Evolutionary conservation across 176 grass and related monocot genomes (phyloP).

Genomic region (Chrysopogon serrulatus): DNA sequence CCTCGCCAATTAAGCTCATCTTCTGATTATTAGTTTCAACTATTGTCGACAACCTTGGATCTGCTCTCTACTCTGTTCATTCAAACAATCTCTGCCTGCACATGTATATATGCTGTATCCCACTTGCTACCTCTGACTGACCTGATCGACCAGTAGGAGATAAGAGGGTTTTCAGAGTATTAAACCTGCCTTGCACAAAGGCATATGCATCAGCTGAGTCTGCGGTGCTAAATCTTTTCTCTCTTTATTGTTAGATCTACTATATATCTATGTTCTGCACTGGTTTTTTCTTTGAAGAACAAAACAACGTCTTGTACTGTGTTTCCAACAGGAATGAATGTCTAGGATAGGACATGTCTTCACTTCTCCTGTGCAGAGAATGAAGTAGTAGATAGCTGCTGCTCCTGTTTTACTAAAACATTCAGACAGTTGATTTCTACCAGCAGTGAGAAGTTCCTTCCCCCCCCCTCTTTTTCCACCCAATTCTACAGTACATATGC

Average conservation of each 20-base stretch:
- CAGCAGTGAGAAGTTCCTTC: not conserved
- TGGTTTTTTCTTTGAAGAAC: not conserved
- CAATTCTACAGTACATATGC: not conserved
- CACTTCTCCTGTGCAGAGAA: not conserved
- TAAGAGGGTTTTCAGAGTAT: not conserved
- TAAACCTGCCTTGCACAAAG: not conserved
- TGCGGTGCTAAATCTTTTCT: not conserved
- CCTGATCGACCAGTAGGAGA: not conserved
- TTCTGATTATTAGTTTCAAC: not conserved
- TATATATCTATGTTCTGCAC: not conserved
- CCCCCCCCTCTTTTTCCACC: too few relatives aligned
- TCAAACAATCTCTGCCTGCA: not conserved
- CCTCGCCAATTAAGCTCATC: not conserved
- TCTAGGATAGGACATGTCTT: slow-evolving; percentile 4
- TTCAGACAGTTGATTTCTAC: not conserved
- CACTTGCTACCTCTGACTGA: not conserved
- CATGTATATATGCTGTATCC: not conserved
- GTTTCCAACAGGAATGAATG: slow-evolving; percentile 14
- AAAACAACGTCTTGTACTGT: not conserved
- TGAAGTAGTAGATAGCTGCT: not conserved
- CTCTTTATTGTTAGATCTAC: not conserved
- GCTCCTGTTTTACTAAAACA: not conserved
- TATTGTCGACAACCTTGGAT: not conserved
- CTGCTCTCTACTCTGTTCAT: not conserved
- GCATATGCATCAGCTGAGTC: not conserved